A percentile compares a stretch with the other conserved stretches of the same genome.
phyloP scores from a whole-genome alignment of 306 rosid species.

The Luffa acutangula region DNA sequence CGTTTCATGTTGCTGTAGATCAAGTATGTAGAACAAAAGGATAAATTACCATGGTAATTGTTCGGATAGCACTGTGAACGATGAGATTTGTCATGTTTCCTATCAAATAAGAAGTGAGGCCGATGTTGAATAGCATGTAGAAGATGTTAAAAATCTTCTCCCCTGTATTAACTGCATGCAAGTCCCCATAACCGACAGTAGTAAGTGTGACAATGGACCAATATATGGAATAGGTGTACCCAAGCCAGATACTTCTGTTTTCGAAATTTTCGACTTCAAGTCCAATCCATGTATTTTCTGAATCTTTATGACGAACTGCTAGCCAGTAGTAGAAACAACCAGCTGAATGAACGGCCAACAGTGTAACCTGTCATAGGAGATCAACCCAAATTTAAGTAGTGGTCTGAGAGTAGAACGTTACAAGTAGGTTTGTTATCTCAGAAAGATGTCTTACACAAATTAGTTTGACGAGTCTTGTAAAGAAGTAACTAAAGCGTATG shows the following conservation, averaged over 20 bases:
- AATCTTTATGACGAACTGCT: constrained; percentile 36
- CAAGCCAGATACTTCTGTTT: constrained; percentile 33
- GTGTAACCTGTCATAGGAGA: constrained; percentile 41
- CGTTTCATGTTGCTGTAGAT: not conserved
- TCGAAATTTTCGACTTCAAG: constrained; percentile 30
- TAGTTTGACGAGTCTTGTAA: constrained; percentile 54
- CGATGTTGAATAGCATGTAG: constrained; percentile 81
- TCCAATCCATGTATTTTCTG: constrained; percentile 68
- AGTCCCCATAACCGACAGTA: constrained; percentile 90
- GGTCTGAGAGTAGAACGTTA: not conserved
- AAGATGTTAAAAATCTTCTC: constrained; percentile 62
- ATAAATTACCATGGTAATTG: constrained; percentile 42
- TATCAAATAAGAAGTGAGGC: constrained; percentile 74
- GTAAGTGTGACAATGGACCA: constrained; percentile 78
- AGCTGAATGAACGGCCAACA: constrained; percentile 72
- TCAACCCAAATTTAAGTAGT: not conserved
- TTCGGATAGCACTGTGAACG: constrained; percentile 60
- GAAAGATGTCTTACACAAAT: constrained; percentile 46
- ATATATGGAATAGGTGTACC: constrained; percentile 68
- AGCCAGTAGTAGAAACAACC: constrained; percentile 84
- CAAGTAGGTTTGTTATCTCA: not conserved
- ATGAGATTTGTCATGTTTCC: constrained; percentile 86
- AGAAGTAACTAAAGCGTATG: constrained; percentile 64
- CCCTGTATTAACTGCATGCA: constrained; percentile 56
- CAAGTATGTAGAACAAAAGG: not conserved